phyloP scores from a whole-genome alignment of 192 early-diverging fungal genomes.

The Coemansia sp. region DNA sequence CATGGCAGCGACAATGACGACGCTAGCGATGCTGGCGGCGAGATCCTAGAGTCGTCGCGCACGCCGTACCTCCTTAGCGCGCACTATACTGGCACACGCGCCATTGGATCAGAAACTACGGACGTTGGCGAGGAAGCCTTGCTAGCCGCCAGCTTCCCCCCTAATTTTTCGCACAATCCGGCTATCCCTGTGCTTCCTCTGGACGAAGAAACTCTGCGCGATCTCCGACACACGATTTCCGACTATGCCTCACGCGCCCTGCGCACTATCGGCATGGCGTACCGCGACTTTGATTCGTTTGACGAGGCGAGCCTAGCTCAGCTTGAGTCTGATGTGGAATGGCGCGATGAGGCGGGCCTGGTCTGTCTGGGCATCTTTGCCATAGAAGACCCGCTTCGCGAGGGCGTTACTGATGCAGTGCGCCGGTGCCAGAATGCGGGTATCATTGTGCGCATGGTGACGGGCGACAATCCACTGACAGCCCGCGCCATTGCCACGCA shows the following conservation, averaged over 20 bases:
- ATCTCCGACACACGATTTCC: conserved; percentile 44
- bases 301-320: conserved; percentile 51
- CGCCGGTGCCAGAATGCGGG: conserved; percentile 86
- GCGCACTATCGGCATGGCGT: conserved; percentile 89
- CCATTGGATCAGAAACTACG: conserved; percentile 48
- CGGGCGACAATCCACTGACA: conserved; percentile 94
- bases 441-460: conserved; percentile 98
- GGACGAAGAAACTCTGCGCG: conserved; percentile 54
- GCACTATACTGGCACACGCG: conserved; percentile 41
- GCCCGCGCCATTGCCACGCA: conserved; percentile 93
- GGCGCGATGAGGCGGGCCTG: conserved; percentile 61
- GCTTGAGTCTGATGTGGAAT: conserved; percentile 46
- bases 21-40: conserved; percentile 2
- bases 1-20: conserved; percentile 47
- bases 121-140: conserved; percentile 42
- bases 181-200: conserved; percentile 49
- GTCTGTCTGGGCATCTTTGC: conserved; percentile 89
- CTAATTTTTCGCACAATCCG: conserved; percentile 54
- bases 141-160: conserved; percentile 24
- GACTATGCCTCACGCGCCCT: conserved; percentile 67
- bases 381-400: conserved; percentile 95
- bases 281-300: conserved; percentile 75
- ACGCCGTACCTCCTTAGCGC: conserved; percentile 48
- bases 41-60: not conserved
- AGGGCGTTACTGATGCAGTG: conserved; percentile 93